Base-by-base conservation (phyloP, 1,284 basidiomycete species). In the Stygiomarasmius scandens region DNA sequence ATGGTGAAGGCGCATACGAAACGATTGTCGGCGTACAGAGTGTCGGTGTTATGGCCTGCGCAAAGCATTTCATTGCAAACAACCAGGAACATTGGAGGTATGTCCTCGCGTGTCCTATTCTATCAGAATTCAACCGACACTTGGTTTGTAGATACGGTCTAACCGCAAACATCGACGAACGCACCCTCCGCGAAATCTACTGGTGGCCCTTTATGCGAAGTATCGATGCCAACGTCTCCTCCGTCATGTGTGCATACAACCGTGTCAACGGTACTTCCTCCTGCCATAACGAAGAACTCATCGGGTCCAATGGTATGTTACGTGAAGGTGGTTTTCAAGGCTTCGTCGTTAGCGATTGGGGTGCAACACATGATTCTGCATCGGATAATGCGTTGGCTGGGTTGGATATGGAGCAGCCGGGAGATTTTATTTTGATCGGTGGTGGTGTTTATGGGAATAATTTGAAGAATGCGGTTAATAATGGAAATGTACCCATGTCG, bases 171-270 rank as follows among this genome's bases (percentile, higher is more conserved):
- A 69, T 91, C 22, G 86, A 90, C 65, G 88, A 91, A 63, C 75
- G 83, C 23, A 89, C 89, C 0, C 63, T 80, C 63, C 79, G 82
- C 64, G 86, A 87, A 63, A 76, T 86, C 1, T 88, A 88, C 61
- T 78, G 75, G 22, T 80, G 81, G 55, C 83, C 84, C 0, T 92
- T 76, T 70, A 58, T 83, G 56, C 74, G 81, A 22, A 74, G 73
- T 55, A 75, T 80, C 34, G 78, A 79, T 67, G 88, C 89, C 2
- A 83, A 82, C 32, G 87, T 90, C 3, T 78, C 84, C 1, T 73
- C 84, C 1, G 77, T 92, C 52, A 92, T 92, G 90, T 91, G 88
- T 64, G 83, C 85, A 11, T 91, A 91, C 69, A 87, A 85, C 70
- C 68, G 73, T 63, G 69, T 79, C 50, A 77, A 79, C 55, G 71